Evolutionary conservation across 768 basidiomycete species (phyloP).

Genomic region (Termitomyces sp.): DNA sequence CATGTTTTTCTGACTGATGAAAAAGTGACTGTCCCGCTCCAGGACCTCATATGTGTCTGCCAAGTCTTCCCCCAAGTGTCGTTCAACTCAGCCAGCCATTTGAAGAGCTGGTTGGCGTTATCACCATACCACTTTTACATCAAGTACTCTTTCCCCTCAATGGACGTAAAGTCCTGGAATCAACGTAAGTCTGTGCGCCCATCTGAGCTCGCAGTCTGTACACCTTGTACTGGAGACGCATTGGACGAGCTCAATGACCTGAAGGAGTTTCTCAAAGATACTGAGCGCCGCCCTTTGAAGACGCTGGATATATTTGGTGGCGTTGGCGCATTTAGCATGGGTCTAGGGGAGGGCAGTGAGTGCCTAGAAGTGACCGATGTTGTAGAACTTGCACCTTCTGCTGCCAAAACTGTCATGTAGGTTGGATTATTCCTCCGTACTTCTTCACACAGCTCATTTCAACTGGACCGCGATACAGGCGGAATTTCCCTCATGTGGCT

Average conservation of each 20-base stretch:
- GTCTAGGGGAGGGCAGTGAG: slow-evolving; percentile 48
- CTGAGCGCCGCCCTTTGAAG: slow-evolving; percentile 22
- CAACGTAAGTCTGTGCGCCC: slow-evolving; percentile 26
- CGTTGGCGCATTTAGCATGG: slow-evolving; percentile 61
- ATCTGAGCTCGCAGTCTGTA: slow-evolving; percentile 42
- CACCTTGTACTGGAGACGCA: slow-evolving; percentile 34
- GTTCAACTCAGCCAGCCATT: slow-evolving; percentile 17
- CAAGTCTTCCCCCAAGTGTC: slow-evolving; percentile 38
- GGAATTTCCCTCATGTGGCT: slow-evolving; percentile 46
- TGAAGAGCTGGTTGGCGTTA: slow-evolving; percentile 42
- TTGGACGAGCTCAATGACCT: slow-evolving; percentile 20
- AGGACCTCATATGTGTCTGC: slow-evolving; percentile 44
- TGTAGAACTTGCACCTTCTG: slow-evolving; percentile 74
- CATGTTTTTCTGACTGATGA: slow-evolving; percentile 62
- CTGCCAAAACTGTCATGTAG: slow-evolving; percentile 62
- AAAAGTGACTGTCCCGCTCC: slow-evolving; percentile 24
- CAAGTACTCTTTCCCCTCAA: slow-evolving; percentile 44
- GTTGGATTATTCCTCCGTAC: slow-evolving; percentile 13
- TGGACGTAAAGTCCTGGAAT: slow-evolving; percentile 36
- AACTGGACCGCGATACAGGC: slow-evolving; percentile 26
- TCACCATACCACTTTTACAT: slow-evolving; percentile 61
- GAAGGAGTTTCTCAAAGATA: slow-evolving; percentile 29
- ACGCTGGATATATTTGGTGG: slow-evolving; percentile 49
- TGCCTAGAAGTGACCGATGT: slow-evolving; percentile 60
- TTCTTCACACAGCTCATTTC: not conserved